Conservation (phyloP, 441 rosid species). For the Melastoma candidum region DNA sequence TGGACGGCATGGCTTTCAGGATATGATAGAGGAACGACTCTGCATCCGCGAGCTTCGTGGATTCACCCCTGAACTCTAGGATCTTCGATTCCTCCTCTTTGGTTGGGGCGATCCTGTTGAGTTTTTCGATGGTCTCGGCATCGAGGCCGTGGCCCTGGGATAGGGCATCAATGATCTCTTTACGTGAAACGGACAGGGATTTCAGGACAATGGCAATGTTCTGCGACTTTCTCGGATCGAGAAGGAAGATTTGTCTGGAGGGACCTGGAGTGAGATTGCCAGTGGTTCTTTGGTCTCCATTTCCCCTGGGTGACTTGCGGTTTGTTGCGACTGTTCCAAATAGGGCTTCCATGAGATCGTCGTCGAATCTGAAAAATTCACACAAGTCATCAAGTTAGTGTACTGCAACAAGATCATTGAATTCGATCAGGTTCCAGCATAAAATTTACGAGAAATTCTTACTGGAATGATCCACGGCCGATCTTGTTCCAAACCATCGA, state of each 20-base stretch:
- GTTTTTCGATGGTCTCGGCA: constrained; percentile 68
- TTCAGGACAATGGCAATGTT: constrained; percentile 75
- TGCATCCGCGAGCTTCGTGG: constrained; percentile 50
- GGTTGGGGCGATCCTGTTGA: constrained; percentile 59
- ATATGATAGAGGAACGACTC: constrained; percentile 68
- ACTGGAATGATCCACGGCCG: constrained; percentile 77
- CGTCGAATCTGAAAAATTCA: constrained; percentile 53
- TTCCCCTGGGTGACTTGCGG: constrained; percentile 33
- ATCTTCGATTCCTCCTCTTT: constrained; percentile 55
- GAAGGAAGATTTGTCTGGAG: constrained; percentile 39
- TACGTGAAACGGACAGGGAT: constrained; percentile 45
- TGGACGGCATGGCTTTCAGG: constrained; percentile 62
- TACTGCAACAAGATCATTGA: neutral
- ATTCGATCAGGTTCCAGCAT: neutral
- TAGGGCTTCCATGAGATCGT: constrained; percentile 86
- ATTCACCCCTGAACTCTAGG: constrained; percentile 48
- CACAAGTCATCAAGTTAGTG: neutral
- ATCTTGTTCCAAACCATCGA: constrained; percentile 98
- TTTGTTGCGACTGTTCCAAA: constrained; percentile 77
- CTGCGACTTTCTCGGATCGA: constrained; percentile 70
- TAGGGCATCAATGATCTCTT: constrained; percentile 46
- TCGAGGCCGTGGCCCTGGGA: constrained; percentile 46
- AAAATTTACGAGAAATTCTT: constrained; percentile 9
- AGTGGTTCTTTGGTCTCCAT: constrained; percentile 12
- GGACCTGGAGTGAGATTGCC: constrained; percentile 16